Conservation (phyloP, 139 green algal species). For the Axilococcus clingmanii region DNA sequence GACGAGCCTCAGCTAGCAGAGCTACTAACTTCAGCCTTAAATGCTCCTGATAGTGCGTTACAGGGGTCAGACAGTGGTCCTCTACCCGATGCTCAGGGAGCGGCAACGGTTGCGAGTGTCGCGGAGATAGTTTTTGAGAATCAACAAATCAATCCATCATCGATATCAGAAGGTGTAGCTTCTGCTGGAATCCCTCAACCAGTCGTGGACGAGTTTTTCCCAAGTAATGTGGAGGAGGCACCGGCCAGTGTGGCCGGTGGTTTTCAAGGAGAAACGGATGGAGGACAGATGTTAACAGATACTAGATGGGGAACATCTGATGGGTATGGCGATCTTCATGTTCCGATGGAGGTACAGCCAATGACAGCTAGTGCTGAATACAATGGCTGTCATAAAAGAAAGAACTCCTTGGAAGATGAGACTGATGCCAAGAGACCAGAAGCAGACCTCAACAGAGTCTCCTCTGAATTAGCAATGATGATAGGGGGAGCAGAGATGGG, state of each 20-base stretch:
- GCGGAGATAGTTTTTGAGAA: constrained; percentile 12
- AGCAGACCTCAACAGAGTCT: constrained; percentile 8
- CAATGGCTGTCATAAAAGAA: constrained; percentile 1
- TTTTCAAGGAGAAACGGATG: constrained; percentile 20
- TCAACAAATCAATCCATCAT: constrained; percentile 3
- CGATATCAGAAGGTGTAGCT: constrained; percentile 16
- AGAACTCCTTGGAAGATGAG: constrained; percentile 5
- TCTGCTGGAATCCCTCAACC: constrained; percentile 7
- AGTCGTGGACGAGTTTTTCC: constrained; percentile 18
- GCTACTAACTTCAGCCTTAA: too few species aligned
- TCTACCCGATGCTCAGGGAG: background rate
- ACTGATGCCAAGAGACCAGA: background rate
- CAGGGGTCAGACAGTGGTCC: constrained; percentile 13
- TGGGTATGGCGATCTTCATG: background rate
- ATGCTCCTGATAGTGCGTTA: background rate
- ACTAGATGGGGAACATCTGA: background rate
- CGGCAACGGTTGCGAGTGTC: constrained; percentile 5
- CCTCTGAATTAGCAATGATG: constrained; percentile 27
- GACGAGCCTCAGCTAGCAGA: too few species aligned
- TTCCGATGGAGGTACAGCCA: background rate
- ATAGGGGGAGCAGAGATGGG: constrained; percentile 3
- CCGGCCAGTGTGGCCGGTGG: constrained; percentile 3
- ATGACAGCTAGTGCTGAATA: background rate
- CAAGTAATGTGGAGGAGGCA: background rate
- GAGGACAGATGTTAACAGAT: constrained; percentile 1